Percentiles rank a stretch among this genome's conserved stretches.
Conservation (phyloP, 2,329 filamentous ascomycete genomes). For the Bisporella sp. region DNA sequence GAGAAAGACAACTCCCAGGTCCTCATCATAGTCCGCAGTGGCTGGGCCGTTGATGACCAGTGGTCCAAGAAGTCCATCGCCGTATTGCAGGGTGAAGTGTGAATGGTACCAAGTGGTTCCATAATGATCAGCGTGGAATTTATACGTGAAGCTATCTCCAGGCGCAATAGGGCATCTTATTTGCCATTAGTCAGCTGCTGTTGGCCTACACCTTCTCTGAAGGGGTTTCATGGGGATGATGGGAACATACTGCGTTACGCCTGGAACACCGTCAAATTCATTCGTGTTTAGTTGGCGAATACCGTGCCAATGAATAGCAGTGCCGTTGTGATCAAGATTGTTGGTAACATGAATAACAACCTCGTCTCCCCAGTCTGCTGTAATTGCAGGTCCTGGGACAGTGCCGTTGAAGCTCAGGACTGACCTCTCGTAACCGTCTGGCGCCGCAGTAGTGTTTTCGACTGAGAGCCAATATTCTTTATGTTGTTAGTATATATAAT, state of each 20-base stretch:
- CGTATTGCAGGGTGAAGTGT: conserved; percentile 23
- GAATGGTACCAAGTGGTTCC: conserved; percentile 27
- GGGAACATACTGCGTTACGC: conserved; percentile 39
- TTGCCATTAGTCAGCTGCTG: no score
- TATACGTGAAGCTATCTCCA: conserved; percentile 36
- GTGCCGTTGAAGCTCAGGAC: conserved; percentile 40
- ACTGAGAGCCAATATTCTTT: conserved; percentile 21
- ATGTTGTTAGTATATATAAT: conserved; percentile 1
- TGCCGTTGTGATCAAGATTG: conserved; percentile 35
- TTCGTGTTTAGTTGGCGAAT: conserved; percentile 35
- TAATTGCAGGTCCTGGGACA: conserved; percentile 32
- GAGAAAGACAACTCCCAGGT: conserved; percentile 24
- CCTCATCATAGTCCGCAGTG: conserved; percentile 50
- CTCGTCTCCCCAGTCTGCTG: conserved; percentile 29
- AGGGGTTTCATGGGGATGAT: no score
- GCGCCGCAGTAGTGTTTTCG: conserved; percentile 22
- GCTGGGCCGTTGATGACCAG: conserved; percentile 54
- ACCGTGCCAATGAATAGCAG: conserved; percentile 45
- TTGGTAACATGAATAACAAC: conserved; percentile 30
- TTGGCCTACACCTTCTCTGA: no score
- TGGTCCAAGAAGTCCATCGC: conserved; percentile 45
- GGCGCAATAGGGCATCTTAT: conserved; percentile 55
- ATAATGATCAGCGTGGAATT: conserved; percentile 25
- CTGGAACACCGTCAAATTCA: conserved; percentile 31
- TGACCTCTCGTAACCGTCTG: conserved; percentile 40